phyloP scores from a whole-genome alignment of 495 filamentous ascomycete genomes.

The Elaphomyces granulatus region DNA sequence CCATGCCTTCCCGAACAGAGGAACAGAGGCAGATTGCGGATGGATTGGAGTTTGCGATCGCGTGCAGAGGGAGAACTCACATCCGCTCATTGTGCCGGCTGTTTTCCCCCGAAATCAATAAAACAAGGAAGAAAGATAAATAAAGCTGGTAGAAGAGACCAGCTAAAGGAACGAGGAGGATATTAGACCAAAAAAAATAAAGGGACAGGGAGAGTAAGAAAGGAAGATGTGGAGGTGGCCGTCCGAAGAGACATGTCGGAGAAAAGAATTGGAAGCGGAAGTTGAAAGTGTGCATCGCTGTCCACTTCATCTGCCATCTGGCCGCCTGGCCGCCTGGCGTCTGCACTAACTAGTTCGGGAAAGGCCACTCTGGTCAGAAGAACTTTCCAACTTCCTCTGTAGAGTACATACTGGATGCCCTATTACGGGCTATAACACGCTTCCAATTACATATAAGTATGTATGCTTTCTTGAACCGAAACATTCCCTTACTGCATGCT shows the following conservation, averaged over 20 bases:
- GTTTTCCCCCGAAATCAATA: slow-evolving; percentile 22
- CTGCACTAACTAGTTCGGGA: no score
- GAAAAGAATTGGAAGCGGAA: slow-evolving; percentile 19
- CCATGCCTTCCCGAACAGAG: not conserved
- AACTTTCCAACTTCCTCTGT: no score
- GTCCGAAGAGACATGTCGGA: slow-evolving; percentile 19
- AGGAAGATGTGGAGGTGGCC: slow-evolving; percentile 25
- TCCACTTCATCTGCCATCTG: no score
- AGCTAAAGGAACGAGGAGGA: slow-evolving; percentile 33
- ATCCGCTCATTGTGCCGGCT: slow-evolving; percentile 32
- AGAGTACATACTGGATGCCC: no score
- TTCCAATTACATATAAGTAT: no score
- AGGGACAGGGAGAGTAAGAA: slow-evolving; percentile 22
- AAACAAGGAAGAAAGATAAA: slow-evolving; percentile 12
- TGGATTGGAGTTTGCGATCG: slow-evolving; percentile 19
- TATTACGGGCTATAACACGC: no score
- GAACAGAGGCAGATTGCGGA: not conserved
- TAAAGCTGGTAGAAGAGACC: slow-evolving; percentile 42
- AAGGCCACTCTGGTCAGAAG: no score
- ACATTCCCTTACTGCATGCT: no score
- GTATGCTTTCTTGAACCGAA: no score
- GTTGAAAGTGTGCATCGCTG: no score
- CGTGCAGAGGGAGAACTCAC: slow-evolving; percentile 24
- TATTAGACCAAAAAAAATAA: slow-evolving; percentile 29
- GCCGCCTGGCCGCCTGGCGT: no score